Evolutionary conservation across 768 basidiomycete species (phyloP), one percentile per base, ranked within the genome.

Genomic region (Antrodiella citrinella): DNA sequence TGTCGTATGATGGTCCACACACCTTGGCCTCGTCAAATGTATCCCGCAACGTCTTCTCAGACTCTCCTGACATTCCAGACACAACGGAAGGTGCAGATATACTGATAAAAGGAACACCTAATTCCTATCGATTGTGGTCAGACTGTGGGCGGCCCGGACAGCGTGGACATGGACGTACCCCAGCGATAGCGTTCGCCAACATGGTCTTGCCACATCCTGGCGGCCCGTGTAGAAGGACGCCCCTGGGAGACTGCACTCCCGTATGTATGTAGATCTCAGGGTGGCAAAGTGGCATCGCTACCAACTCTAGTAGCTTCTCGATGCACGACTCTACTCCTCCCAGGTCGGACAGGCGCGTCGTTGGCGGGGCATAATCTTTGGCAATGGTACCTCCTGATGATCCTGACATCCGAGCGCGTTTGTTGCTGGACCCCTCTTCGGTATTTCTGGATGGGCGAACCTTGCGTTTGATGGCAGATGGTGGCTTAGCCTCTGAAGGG

Each of bases 1-100:
- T 3, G 12, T 13, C 22, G 30, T 18, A 26, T 5, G 40, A 15
- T 24, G n/a, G 5, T 47, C 35, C 39, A 4, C 3, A 40, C 24
- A 91, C 92, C 70, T 91, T 94, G 4, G 96, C 96, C 65, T 98
- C 95, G 24, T 96, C 95, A 61, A 99, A 99, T 0, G 91, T 93
- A 61, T 97, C 95, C 40, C 96, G 72, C 3, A 99, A 69, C 0
- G 92, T 94, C 72, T 95, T 98, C 64, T 99, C 96, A 0, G 91
- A 94, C 66, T 99, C 96, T 43, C 96, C 96, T 0, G 92, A 96
- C 92, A 98, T 96, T 1, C 96, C 95, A 2, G 90, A 93, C 5
- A 99, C 92, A 51, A 99, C 86, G 0, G 90, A 91, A 0, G 96
- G 96, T 0, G 95, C 95, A 2, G 95, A 95, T 53, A 99, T 83